Evolutionary conservation across 106 monocot species (phyloP).

Genomic region (Dioscorea zingiberensis): DNA sequence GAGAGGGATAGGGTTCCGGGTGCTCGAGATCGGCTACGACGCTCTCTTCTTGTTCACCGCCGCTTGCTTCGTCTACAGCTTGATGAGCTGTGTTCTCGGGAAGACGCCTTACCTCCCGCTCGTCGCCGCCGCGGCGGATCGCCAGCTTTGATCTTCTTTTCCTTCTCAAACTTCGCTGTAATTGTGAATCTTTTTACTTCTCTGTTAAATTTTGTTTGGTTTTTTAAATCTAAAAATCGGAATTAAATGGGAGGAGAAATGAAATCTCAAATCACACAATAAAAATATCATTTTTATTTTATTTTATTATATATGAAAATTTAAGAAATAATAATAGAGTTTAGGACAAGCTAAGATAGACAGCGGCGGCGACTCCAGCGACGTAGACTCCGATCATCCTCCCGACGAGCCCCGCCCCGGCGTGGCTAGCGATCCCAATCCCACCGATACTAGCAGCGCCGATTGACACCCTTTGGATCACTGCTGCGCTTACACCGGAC

Average conservation of each 20-base stretch:
- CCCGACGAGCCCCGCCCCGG: constrained; percentile 27
- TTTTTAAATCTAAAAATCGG: background rate
- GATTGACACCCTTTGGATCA: constrained; percentile 15
- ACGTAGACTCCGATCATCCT: constrained; percentile 41
- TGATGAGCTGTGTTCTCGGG: constrained; percentile 57
- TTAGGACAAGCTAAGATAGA: constrained; percentile 32
- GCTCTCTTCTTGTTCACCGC: constrained; percentile 39
- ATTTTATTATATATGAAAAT: too few species aligned
- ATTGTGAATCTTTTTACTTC: background rate
- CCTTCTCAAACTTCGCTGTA: too few species aligned
- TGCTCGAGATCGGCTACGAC: constrained; percentile 50
- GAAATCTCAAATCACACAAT: too few species aligned
- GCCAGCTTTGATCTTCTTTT: constrained; percentile 45
- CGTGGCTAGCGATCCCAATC: constrained; percentile 20
- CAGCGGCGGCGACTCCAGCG: constrained; percentile 35
- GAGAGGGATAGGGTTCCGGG: constrained; percentile 42
- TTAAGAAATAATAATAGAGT: too few species aligned
- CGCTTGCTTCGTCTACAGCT: constrained; percentile 53
- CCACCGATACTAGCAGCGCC: constrained; percentile 41
- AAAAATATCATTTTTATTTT: too few species aligned
- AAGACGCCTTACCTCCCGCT: constrained; percentile 71
- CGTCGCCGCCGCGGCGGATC: constrained; percentile 64
- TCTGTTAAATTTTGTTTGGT: background rate
- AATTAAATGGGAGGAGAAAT: too few species aligned
- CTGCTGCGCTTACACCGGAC: constrained; percentile 15